Evolutionary conservation across 108 stramenopile genomes (phyloP).

Genomic region (Parietichytrium sp.): DNA sequence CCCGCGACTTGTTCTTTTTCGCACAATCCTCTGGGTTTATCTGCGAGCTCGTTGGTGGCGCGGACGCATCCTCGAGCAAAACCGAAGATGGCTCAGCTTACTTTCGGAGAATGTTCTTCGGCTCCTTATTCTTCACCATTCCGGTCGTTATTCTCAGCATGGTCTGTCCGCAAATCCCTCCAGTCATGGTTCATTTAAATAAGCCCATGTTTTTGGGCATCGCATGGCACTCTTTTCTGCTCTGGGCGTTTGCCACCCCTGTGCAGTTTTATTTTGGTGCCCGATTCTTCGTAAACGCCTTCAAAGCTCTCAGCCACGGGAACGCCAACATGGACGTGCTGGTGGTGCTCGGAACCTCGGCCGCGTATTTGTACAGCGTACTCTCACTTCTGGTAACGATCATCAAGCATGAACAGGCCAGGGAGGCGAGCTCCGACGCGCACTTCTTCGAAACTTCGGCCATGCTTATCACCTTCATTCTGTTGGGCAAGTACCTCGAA

Average conservation of each 20-base stretch:
- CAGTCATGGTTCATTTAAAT: neutral
- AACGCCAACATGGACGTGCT: constrained; percentile 87
- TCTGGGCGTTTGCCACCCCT: constrained; percentile 69
- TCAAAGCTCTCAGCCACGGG: constrained; percentile 63
- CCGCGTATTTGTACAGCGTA: constrained; percentile 78
- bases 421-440: constrained; percentile 49
- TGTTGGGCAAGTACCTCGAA: constrained; percentile 85
- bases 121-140: constrained; percentile 30
- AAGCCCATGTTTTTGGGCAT: constrained; percentile 8
- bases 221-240: constrained; percentile 56
- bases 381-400: neutral
- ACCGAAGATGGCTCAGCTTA: neutral
- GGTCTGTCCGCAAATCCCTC: neutral
- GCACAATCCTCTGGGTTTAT: neutral
- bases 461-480: constrained; percentile 91
- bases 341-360: constrained; percentile 83
- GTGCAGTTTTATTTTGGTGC: constrained; percentile 83
- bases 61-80: neutral
- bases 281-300: constrained; percentile 77
- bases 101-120: constrained; percentile 21
- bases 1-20: neutral
- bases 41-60: constrained; percentile 29
- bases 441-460: constrained; percentile 90
- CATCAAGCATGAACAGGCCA: neutral
- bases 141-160: constrained; percentile 39